Percentiles rank a stretch among this genome's conserved stretches.
phyloP scores from a whole-genome alignment of 495 filamentous ascomycete genomes.

The Aspergillus ellipticus region DNA sequence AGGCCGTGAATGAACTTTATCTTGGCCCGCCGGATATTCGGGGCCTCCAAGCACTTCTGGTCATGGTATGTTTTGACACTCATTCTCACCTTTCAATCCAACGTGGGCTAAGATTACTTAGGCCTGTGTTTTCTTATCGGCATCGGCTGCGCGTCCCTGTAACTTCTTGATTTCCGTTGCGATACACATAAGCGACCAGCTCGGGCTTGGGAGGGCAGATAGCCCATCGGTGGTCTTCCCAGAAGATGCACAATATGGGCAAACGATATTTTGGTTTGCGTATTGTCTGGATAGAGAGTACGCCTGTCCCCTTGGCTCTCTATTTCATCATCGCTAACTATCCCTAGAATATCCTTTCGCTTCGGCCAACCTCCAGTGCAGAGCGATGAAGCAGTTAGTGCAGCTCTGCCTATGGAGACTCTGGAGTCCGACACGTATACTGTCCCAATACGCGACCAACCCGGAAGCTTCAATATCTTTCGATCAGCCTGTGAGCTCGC shows the following conservation, averaged over 20 bases:
- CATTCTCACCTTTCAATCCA: background rate
- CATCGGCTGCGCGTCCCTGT: slow-evolving; percentile 12
- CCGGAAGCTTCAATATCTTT: slow-evolving; percentile 12
- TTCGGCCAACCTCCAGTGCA: slow-evolving; percentile 13
- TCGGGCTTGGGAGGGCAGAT: slow-evolving; percentile 8
- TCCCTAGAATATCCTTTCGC: slow-evolving; percentile 16
- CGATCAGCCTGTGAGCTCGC: slow-evolving; percentile 14
- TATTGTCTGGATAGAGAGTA: slow-evolving; percentile 22
- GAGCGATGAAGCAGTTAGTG: slow-evolving; percentile 15
- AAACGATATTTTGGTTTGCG: slow-evolving; percentile 17
- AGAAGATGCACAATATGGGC: slow-evolving; percentile 11
- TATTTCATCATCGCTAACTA: background rate
- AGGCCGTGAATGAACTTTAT: slow-evolving; percentile 12
- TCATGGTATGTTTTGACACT: slow-evolving; percentile 10
- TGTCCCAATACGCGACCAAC: slow-evolving; percentile 6
- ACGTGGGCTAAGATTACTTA: slow-evolving; percentile 3
- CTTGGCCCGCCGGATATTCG: slow-evolving; percentile 16
- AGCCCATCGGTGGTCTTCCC: background rate
- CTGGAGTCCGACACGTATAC: background rate
- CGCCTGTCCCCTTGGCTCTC: background rate
- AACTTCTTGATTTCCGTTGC: slow-evolving; percentile 18
- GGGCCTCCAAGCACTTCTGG: slow-evolving; percentile 14
- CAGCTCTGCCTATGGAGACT: slow-evolving; percentile 6
- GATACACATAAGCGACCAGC: slow-evolving; percentile 13
- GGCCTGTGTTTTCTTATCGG: slow-evolving; percentile 14